These are phyloP conservation scores for Pichia inconspicua DNA, from an alignment of 1,139 yeast genomes.

Conservation along the genomic window DNA sequence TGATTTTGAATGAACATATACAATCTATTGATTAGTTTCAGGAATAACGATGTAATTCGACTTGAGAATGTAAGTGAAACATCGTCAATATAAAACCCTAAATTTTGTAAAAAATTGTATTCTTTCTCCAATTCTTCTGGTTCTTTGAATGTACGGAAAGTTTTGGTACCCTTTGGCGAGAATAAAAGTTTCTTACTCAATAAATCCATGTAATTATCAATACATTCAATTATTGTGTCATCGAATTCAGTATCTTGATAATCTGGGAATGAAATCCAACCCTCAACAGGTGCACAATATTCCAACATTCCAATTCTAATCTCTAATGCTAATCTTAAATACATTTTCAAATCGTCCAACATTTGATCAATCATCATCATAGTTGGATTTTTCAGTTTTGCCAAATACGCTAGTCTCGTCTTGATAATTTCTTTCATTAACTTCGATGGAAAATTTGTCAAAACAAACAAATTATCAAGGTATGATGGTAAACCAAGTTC, in stretches of 20 bases:
- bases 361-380: conserved; percentile 95
- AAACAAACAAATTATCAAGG: conserved; percentile 55
- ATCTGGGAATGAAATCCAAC: conserved; percentile 64
- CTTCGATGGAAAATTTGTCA: conserved; percentile 71
- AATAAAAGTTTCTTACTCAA: conserved; percentile 73
- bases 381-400: conserved; percentile 75
- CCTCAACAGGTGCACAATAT: conserved; percentile 61
- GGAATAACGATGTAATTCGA: conserved; percentile 59
- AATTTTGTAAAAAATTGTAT: conserved; percentile 66
- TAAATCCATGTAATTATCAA: conserved; percentile 61
- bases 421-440: conserved; percentile 75
- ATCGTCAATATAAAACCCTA: conserved; percentile 73
- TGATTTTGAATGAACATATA: conserved; percentile 68
- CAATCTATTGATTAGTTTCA: conserved; percentile 61
- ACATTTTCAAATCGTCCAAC: conserved; percentile 76
- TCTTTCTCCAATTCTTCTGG: conserved; percentile 81
- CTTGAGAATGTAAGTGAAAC: conserved; percentile 79
- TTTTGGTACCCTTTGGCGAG: conserved; percentile 51
- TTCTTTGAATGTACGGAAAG: conserved; percentile 80
- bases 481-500: conserved; percentile 71
- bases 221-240: conserved; percentile 63
- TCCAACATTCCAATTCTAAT: conserved; percentile 62
- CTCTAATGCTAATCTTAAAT: conserved; percentile 68
- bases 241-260: conserved; percentile 67
- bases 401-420: conserved; percentile 70